These are phyloP conservation scores for Verticillium zaregamsianum DNA, from an alignment of 2,329 filamentous ascomycete species.

Conservation along the genomic window DNA sequence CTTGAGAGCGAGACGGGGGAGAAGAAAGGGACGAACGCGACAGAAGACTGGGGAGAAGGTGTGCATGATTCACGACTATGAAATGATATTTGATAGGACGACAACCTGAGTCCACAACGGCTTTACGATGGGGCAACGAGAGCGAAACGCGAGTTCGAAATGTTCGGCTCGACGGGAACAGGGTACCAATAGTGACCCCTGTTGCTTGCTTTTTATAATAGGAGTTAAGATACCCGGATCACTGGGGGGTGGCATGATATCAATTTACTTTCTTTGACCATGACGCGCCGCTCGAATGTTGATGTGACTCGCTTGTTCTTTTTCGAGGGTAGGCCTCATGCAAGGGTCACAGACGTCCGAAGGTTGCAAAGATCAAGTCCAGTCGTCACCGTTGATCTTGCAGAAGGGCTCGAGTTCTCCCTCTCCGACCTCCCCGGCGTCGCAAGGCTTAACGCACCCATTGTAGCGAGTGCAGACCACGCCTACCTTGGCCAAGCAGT, in stretches of 20 bases:
- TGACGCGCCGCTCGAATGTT: no score
- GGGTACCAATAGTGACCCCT: background rate
- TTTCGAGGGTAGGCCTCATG: no score
- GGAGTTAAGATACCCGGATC: background rate
- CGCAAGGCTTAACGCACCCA: constrained; percentile 4
- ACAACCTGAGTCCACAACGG: background rate
- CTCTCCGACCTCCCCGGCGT: constrained; percentile 4
- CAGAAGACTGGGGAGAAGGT: background rate
- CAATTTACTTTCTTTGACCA: background rate
- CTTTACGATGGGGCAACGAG: background rate
- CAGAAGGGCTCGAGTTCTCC: constrained; percentile 3
- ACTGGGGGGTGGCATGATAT: background rate
- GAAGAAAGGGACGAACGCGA: background rate
- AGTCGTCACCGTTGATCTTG: constrained; percentile 3
- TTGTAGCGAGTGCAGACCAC: constrained; percentile 4
- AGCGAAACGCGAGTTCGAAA: background rate
- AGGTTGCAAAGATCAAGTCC: background rate
- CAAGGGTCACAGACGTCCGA: background rate
- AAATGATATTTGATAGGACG: background rate
- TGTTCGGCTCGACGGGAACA: background rate
- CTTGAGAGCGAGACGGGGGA: background rate
- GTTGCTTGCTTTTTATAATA: background rate
- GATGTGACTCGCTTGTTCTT: background rate
- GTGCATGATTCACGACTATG: background rate
- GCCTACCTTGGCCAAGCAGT: constrained; percentile 13